phyloP scores from a whole-genome alignment of 2,329 filamentous ascomycete species.

The Pezizomycotina sp. region DNA sequence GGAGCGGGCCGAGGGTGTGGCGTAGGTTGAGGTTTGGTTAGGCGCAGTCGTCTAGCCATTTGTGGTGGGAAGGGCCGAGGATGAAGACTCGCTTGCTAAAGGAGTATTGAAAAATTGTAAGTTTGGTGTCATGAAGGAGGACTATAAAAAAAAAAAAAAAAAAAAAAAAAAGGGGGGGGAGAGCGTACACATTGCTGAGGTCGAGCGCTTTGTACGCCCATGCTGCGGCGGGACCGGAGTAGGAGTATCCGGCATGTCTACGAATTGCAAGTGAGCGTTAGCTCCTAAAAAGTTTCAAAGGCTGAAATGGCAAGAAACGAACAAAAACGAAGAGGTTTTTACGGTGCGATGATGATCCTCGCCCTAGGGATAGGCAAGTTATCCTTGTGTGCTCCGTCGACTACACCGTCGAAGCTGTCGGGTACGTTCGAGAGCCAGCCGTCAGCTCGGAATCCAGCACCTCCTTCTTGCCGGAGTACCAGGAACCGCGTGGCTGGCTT shows the following conservation, averaged over 20 bases:
- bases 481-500: conserved; percentile 69
- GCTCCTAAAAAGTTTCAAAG: conserved; percentile 6
- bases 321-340: conserved; percentile 31
- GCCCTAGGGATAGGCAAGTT: conserved; percentile 54
- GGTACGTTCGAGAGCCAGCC: conserved; percentile 58
- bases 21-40: conserved; percentile 57
- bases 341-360: conserved; percentile 85
- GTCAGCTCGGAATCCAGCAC: conserved; percentile 54
- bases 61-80: conserved; percentile 80
- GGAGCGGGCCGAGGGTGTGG: conserved; percentile 58
- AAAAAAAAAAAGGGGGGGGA: background rate
- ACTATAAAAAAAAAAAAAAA: background rate
- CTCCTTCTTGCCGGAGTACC: conserved; percentile 54
- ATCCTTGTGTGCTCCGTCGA: conserved; percentile 28
- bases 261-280: conserved; percentile 25
- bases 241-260: conserved; percentile 85
- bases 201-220: conserved; percentile 89
- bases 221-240: conserved; percentile 79
- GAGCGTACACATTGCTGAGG: conserved; percentile 48
- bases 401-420: conserved; percentile 43
- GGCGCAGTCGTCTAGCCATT: conserved; percentile 61
- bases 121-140: conserved; percentile 7
- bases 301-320: conserved; percentile 11
- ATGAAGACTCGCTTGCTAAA: conserved; percentile 70
- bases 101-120: conserved; percentile 3